These are phyloP conservation scores for Ceriops tagal DNA, from an alignment of 345 rosid species.

Conservation along the genomic window DNA sequence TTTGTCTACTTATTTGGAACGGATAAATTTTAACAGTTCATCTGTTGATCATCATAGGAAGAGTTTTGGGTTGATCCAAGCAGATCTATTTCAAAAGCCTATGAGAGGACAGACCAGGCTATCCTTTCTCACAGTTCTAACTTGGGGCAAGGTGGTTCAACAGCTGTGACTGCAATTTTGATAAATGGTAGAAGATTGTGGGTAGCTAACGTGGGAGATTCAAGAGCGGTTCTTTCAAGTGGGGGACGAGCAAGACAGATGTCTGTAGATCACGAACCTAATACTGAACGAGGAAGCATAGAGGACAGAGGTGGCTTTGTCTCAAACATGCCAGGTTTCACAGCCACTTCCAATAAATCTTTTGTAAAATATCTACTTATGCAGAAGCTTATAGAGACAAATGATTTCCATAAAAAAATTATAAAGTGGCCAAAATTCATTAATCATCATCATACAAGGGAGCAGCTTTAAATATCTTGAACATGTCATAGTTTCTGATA, in stretches of 20 bases:
- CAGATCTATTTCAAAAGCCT: conserved; percentile 58
- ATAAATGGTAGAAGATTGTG: conserved; percentile 48
- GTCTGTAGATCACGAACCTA: conserved; percentile 69
- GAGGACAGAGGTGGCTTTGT: conserved; percentile 77
- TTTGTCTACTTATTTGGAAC: too few relatives aligned
- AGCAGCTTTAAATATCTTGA: too few relatives aligned
- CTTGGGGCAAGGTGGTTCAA: conserved; percentile 75
- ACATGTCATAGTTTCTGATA: too few relatives aligned
- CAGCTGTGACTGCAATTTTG: conserved; percentile 74
- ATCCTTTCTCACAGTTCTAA: conserved; percentile 54
- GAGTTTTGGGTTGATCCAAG: conserved; percentile 60
- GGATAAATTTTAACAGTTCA: conserved; percentile 11
- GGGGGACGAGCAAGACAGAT: conserved; percentile 52
- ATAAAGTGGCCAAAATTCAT: background rate
- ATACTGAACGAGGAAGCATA: conserved; percentile 55
- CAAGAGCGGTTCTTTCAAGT: conserved; percentile 60
- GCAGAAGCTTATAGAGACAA: background rate
- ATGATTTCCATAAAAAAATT: background rate
- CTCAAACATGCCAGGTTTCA: conserved; percentile 66
- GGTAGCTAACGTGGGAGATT: conserved; percentile 72
- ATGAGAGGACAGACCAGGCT: conserved; percentile 60
- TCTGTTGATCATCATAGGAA: conserved; percentile 33
- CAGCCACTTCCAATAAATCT: background rate
- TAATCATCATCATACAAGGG: too few relatives aligned
- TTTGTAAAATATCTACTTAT: too few relatives aligned